Conservation (phyloP, 331 rosid genomes). For the Dryas integrifolia region DNA sequence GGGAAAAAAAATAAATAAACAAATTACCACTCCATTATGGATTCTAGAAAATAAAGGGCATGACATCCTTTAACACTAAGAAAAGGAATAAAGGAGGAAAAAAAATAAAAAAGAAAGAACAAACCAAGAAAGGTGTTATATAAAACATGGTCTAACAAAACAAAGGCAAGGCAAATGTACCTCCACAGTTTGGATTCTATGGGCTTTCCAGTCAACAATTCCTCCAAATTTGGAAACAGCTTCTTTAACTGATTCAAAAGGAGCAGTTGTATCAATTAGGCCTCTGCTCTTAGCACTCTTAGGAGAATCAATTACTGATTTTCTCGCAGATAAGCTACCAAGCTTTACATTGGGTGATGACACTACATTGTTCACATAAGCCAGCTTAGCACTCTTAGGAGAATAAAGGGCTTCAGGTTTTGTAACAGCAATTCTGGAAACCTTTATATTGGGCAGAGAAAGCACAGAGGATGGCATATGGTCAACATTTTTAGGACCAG, state of each 20-base stretch:
- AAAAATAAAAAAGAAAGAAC: neutral
- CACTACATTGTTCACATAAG: conserved; percentile 15
- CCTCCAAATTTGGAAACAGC: conserved; percentile 98
- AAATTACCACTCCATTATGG: neutral
- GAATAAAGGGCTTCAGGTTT: conserved; percentile 3
- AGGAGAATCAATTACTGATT: conserved; percentile 39
- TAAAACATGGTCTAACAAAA: neutral
- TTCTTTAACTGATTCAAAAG: conserved; percentile 93
- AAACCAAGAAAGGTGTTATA: neutral
- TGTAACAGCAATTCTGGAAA: conserved; percentile 14
- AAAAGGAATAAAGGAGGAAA: neutral
- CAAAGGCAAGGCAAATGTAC: conserved; percentile 31
- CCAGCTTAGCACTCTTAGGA: conserved; percentile 23
- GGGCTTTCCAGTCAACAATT: conserved; percentile 99
- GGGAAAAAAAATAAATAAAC: neutral
- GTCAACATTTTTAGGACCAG: conserved; percentile 23
- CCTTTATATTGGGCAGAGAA: conserved; percentile 27
- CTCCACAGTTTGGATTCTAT: conserved; percentile 85
- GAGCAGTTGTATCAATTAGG: conserved; percentile 77
- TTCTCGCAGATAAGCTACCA: conserved; percentile 19
- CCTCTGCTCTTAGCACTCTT: conserved; percentile 48
- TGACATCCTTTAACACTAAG: neutral
- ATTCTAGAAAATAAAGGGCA: neutral
- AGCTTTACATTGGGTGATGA: conserved; percentile 24
- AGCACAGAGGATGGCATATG: conserved; percentile 2